Evolutionary conservation across 1,284 basidiomycete species (phyloP).

Genomic region (Sporisorium exsertum): DNA sequence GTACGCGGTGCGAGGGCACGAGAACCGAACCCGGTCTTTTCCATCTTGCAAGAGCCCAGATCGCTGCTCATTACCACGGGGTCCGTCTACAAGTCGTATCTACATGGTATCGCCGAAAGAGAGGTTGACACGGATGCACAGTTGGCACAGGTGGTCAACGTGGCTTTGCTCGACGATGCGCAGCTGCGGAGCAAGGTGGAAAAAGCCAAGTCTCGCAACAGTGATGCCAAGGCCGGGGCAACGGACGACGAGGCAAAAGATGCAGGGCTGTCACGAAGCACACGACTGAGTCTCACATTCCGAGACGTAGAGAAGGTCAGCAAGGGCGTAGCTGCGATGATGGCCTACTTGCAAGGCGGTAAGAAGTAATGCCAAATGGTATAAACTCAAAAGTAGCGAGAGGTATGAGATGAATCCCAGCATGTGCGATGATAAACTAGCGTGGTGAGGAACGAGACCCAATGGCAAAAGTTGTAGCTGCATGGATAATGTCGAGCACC

Average conservation of each 20-base stretch:
- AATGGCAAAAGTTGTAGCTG: slow-evolving; percentile 37
- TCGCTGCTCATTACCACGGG: slow-evolving; percentile 65
- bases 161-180: slow-evolving; percentile 28
- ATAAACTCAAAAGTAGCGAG: not conserved
- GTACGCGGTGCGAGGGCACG: slow-evolving; percentile 51
- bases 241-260: not conserved
- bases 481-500: slow-evolving; percentile 39
- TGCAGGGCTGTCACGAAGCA: slow-evolving; percentile 73
- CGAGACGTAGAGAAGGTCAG: slow-evolving; percentile 76
- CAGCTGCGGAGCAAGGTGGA: slow-evolving; percentile 21
- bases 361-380: slow-evolving; percentile 6
- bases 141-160: slow-evolving; percentile 52
- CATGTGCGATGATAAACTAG: not conserved
- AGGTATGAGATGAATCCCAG: not conserved
- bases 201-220: slow-evolving; percentile 26
- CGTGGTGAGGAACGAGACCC: slow-evolving; percentile 18
- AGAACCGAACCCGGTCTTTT: slow-evolving; percentile 59
- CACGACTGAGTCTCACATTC: slow-evolving; percentile 86
- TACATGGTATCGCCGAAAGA: slow-evolving; percentile 72
- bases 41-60: slow-evolving; percentile 64
- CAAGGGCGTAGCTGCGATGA: slow-evolving; percentile 56
- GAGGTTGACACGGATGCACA: slow-evolving; percentile 57
- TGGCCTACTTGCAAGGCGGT: slow-evolving; percentile 46
- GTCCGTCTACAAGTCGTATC: slow-evolving; percentile 56
- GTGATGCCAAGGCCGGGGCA: slow-evolving; percentile 71